These are phyloP conservation scores for Cyberlindnera xylosilytica DNA, from an alignment of 805 yeast species.

Conservation along the genomic window DNA sequence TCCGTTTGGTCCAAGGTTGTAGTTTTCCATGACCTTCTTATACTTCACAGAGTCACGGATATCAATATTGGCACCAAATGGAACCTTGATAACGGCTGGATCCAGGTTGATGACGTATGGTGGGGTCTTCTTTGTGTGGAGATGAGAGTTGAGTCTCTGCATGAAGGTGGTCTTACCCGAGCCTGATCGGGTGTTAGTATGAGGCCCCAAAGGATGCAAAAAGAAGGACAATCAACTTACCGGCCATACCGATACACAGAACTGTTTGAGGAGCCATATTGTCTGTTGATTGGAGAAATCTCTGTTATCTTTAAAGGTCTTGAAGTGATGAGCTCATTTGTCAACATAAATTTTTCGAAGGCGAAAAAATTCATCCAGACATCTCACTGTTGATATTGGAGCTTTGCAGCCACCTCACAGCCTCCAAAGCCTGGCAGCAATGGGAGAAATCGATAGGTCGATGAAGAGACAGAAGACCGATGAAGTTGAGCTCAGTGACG, in stretches of 20 bases:
- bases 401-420: not conserved
- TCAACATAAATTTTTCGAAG: not conserved
- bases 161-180: slow-evolving; percentile 97
- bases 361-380: not conserved
- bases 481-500: slow-evolving; percentile 12
- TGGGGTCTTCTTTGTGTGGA: slow-evolving; percentile 65
- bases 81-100: slow-evolving; percentile 94
- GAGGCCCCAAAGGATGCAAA: no score
- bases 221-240: slow-evolving; percentile 21
- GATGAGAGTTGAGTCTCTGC: slow-evolving; percentile 89
- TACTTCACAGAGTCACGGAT: slow-evolving; percentile 95
- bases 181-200: slow-evolving; percentile 6
- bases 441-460: slow-evolving; percentile 12
- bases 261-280: slow-evolving; percentile 39
- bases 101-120: slow-evolving; percentile 94
- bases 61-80: slow-evolving; percentile 91
- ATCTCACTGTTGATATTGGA: not conserved
- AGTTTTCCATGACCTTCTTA: slow-evolving; percentile 94
- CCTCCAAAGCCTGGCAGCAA: not conserved
- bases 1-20: slow-evolving; percentile 95
- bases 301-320: no score
- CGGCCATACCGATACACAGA: slow-evolving; percentile 65
- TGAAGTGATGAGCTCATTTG: not conserved
- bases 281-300: not conserved
- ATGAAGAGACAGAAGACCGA: slow-evolving; percentile 1